Evolutionary conservation across 2,329 filamentous ascomycete genomes (phyloP).

Genomic region (Nannizzia gypsea): DNA sequence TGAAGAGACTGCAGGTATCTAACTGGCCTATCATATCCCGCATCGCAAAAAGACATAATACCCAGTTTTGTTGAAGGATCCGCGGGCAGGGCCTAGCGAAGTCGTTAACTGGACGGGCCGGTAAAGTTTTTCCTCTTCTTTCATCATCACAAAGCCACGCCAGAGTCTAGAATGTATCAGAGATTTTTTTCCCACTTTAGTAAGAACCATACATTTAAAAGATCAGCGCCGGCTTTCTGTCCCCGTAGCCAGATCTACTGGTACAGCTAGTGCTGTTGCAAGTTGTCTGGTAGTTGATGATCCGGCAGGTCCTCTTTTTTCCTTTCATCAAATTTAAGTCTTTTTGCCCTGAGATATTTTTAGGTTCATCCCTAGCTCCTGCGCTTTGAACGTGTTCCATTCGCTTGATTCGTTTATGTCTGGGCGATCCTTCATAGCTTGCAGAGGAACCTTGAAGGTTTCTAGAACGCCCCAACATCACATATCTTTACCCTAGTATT

Average conservation of each 20-base stretch:
- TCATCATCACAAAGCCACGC: background rate
- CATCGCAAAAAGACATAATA: background rate
- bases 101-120: background rate
- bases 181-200: no score
- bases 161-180: no score
- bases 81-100: background rate
- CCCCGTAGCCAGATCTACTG: background rate
- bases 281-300: no score
- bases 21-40: background rate
- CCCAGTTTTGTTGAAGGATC: background rate
- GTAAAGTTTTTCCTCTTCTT: background rate
- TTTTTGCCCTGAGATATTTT: background rate
- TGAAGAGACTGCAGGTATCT: background rate
- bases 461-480: background rate
- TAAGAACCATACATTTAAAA: background rate
- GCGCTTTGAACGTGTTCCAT: background rate
- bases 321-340: no score
- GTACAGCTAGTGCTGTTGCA: background rate
- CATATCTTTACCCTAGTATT: background rate
- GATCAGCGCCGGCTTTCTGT: background rate
- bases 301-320: no score
- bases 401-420: background rate
- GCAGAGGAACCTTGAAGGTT: background rate
- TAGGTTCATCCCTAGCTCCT: background rate
- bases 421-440: background rate